Conservation (phyloP, 129 eudicot genomes). For the Chrysanthemum lavandulifolium region DNA sequence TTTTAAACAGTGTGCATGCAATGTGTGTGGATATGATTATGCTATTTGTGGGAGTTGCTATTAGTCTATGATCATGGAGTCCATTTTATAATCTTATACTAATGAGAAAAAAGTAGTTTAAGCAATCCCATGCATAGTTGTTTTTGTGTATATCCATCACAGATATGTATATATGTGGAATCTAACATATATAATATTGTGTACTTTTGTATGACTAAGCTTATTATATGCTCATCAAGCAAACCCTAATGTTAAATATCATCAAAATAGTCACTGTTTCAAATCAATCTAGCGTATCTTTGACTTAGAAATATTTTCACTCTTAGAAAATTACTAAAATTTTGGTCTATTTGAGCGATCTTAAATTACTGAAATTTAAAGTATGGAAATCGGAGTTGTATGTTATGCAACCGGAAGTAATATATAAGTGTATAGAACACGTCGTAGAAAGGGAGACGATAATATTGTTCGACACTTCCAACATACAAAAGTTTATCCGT, state of each 20-base stretch:
- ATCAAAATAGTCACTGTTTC: background rate
- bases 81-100: slow-evolving; percentile 24
- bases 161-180: background rate
- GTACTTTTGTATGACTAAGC: background rate
- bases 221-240: background rate
- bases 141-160: slow-evolving; percentile 4
- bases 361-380: background rate
- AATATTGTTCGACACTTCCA: no score
- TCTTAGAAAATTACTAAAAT: background rate
- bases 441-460: no score
- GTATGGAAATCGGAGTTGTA: no score
- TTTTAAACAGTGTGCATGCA: slow-evolving; percentile 42
- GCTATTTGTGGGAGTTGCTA: slow-evolving; percentile 22
- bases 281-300: background rate
- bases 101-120: background rate
- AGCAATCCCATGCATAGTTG: slow-evolving; percentile 14
- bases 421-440: no score
- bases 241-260: background rate
- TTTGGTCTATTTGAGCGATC: background rate
- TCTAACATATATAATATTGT: background rate
- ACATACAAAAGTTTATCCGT: no score
- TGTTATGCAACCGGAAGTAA: no score
- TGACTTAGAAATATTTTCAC: background rate
- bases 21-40: slow-evolving; percentile 27
- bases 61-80: slow-evolving; percentile 19